Evolutionary conservation across 2,329 filamentous ascomycete genomes (phyloP), one percentile per base, ranked within the genome.

Genomic region (Grosmannia serpens): DNA sequence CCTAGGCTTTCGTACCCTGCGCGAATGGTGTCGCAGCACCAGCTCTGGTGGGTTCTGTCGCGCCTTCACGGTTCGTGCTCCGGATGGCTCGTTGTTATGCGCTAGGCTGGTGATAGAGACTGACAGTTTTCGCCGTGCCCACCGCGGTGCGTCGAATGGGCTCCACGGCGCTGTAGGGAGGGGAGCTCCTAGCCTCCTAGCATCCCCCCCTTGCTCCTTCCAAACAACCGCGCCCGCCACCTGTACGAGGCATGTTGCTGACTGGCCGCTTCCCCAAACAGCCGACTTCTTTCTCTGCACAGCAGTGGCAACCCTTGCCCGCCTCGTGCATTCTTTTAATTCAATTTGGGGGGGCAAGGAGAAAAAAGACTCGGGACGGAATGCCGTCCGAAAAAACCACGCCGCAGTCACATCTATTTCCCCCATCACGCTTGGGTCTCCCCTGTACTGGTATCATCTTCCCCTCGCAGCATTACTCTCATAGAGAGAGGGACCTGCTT

Each of bases 1-100:
- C n/a, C 20, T 24, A 44, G 22, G 41, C 20, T 20, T 44, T 29
- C 47, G 47, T 50, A 26, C 47, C 47, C 47, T 38, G 54, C 53
- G 41, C 44, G 47, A 54, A 58, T 60, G 55, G 58, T n/a, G n/a
- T 47, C 50, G 41, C 56, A 24, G 50, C 41, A 35, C 55, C 38
- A 35, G 53, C 11, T 56, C 27, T 55, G 50, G 55, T 56, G 58
- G 56, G 51, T 54, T 58, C 54, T 51, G 57, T 44, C 52, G 57
- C 53, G 33, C 51, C 51, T 47, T 56, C 55, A 46, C 60, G 58
- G 60, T 57, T 58, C 56, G 56, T 47, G 6, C 58, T 61, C 60
- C 60, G 56, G 60, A 56, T 61, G 60, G 60, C 56, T 60, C 55
- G 55, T 29, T 47, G 55, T 44, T 51, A 44, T 24, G 38, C 58